phyloP scores from a whole-genome alignment of 2,329 filamentous ascomycete species.

The Penicillium sp. region DNA sequence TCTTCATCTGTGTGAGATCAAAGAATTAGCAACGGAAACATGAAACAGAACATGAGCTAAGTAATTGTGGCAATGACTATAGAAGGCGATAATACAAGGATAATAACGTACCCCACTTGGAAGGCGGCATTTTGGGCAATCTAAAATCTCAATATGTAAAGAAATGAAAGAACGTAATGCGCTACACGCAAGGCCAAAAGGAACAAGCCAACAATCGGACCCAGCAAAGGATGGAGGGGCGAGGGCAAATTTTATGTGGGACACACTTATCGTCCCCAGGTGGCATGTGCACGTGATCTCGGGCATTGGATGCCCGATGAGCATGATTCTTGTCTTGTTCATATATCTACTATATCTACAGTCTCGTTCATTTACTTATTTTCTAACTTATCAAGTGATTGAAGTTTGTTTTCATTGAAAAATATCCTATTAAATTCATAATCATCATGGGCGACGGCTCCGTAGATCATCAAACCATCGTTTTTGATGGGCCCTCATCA shows the following conservation, averaged over 20 bases:
- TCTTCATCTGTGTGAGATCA: conserved; percentile 18
- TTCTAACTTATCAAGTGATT: neutral
- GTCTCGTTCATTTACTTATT: neutral
- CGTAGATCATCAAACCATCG: conserved; percentile 14
- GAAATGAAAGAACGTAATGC: conserved; percentile 10
- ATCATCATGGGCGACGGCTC: conserved; percentile 22
- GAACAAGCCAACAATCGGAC: conserved; percentile 12
- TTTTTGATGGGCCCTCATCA: conserved; percentile 12
- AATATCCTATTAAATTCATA: conserved; percentile 27
- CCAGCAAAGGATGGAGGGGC: conserved; percentile 21
- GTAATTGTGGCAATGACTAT: neutral
- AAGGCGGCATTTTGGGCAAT: conserved; percentile 43
- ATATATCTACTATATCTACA: neutral
- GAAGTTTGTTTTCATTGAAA: conserved; percentile 21
- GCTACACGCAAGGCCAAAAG: conserved; percentile 13
- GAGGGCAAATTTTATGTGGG: conserved; percentile 32
- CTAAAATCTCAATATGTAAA: conserved; percentile 10
- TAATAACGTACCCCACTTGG: conserved; percentile 49
- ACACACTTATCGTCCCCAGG: conserved; percentile 19
- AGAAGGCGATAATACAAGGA: conserved; percentile 13
- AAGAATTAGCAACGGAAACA: conserved; percentile 8
- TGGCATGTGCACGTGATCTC: conserved; percentile 24
- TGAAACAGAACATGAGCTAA: neutral
- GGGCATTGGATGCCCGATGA: conserved; percentile 21
- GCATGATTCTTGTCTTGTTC: conserved; percentile 6